A percentile compares a stretch with the other conserved stretches of the same genome.
Evolutionary conservation across 2,329 filamentous ascomycete genomes (phyloP).

Genomic region (Chaetomium sp.): DNA sequence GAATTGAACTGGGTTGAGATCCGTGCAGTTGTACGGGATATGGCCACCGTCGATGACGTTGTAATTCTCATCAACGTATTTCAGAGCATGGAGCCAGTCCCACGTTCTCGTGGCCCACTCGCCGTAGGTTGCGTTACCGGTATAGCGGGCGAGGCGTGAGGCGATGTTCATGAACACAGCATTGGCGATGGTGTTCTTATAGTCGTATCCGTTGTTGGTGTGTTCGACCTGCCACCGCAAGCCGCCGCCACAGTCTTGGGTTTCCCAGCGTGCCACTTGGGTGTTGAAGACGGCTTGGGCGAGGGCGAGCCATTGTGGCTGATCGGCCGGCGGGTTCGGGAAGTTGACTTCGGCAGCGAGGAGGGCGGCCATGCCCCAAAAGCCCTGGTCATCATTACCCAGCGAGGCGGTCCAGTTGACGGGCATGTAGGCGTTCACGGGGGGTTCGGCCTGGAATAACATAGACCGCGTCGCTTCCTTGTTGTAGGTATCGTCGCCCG

Average conservation of each 20-base stretch:
- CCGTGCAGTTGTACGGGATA: slow-evolving; percentile 46
- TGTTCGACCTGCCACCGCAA: slow-evolving; percentile 58
- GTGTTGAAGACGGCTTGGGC: slow-evolving; percentile 55
- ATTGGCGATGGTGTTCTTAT: slow-evolving; percentile 47
- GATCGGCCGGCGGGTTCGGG: slow-evolving; percentile 43
- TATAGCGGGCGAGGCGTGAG: slow-evolving; percentile 53
- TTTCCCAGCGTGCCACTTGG: slow-evolving; percentile 51
- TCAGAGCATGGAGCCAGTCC: slow-evolving; percentile 42
- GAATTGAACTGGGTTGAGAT: slow-evolving; percentile 51
- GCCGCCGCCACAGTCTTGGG: slow-evolving; percentile 49
- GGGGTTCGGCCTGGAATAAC: slow-evolving; percentile 26
- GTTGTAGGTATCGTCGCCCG: slow-evolving; percentile 54
- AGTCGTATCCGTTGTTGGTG: slow-evolving; percentile 56
- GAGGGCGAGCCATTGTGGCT: slow-evolving; percentile 47
- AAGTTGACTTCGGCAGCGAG: slow-evolving; percentile 49
- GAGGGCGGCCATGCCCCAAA: slow-evolving; percentile 57
- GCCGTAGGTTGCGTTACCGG: slow-evolving; percentile 44
- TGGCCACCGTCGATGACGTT: slow-evolving; percentile 55
- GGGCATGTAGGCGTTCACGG: slow-evolving; percentile 26
- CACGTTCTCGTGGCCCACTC: slow-evolving; percentile 46
- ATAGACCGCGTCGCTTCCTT: slow-evolving; percentile 28
- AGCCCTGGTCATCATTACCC: slow-evolving; percentile 58
- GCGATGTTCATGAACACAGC: slow-evolving; percentile 38
- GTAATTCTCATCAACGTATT: slow-evolving; percentile 46
- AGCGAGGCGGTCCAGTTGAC: slow-evolving; percentile 28